Conservation (phyloP, 352 stramenopile genomes). For the Pythium periplocum region DNA sequence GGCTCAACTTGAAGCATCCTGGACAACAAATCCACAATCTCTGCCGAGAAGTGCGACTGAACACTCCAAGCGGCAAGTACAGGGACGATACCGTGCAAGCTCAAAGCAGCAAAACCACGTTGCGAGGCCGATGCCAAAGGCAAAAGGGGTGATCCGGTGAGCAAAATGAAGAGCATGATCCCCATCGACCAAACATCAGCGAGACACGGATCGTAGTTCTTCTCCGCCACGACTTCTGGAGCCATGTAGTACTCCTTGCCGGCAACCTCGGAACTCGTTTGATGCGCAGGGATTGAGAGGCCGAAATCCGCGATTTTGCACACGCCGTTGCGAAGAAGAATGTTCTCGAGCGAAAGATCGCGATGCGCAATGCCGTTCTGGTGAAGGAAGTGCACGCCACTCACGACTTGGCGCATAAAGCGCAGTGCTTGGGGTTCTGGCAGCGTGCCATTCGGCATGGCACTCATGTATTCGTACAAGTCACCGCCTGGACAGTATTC, state of each 20-base stretch:
- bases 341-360: constrained; percentile 35
- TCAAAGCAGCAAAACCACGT: constrained; percentile 25
- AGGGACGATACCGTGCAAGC: constrained; percentile 26
- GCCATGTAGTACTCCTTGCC: constrained; percentile 27
- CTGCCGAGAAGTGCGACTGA: constrained; percentile 16
- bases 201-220: constrained; percentile 27
- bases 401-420: constrained; percentile 21
- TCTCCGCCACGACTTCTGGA: constrained; percentile 23
- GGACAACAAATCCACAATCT: constrained; percentile 21
- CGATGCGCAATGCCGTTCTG: constrained; percentile 23
- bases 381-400: constrained; percentile 25
- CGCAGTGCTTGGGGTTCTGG: constrained; percentile 8
- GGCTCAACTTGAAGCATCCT: constrained; percentile 30
- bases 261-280: constrained; percentile 6
- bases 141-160: constrained; percentile 28
- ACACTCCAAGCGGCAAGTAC: constrained; percentile 49
- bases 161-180: constrained; percentile 40
- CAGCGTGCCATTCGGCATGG: constrained; percentile 1
- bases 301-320: constrained; percentile 60
- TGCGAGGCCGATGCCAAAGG: constrained; percentile 26
- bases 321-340: constrained; percentile 33
- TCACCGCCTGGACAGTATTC: constrained; percentile 10
- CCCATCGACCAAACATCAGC: constrained; percentile 43
- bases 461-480: constrained; percentile 6
- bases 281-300: constrained; percentile 23